These are phyloP conservation scores for Colletotrichum neosansevieriae DNA, from an alignment of 2,329 filamentous ascomycete genomes.

Conservation along the genomic window DNA sequence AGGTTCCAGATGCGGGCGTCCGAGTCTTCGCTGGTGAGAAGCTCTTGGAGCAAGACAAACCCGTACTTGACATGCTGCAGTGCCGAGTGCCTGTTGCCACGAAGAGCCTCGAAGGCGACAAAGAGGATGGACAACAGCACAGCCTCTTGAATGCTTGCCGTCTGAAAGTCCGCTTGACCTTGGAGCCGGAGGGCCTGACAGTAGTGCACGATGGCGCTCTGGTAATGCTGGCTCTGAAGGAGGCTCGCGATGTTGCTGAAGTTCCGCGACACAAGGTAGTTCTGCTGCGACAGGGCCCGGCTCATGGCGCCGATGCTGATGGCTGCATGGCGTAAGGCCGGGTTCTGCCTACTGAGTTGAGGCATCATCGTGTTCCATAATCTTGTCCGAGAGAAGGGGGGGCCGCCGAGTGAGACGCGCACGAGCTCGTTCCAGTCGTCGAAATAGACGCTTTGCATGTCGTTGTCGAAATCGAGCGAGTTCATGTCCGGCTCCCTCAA, in stretches of 20 bases:
- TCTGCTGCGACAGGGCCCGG: conserved; percentile 44
- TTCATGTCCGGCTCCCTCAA: conserved; percentile 36
- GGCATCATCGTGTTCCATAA: conserved; percentile 54
- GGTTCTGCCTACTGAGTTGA: conserved; percentile 36
- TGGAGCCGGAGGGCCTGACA: conserved; percentile 56
- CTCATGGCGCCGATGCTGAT: conserved; percentile 56
- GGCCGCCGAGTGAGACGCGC: conserved; percentile 33
- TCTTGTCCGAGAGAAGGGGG: conserved; percentile 31
- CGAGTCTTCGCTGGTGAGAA: conserved; percentile 12
- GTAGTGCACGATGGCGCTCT: conserved; percentile 56
- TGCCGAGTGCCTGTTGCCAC: conserved; percentile 54
- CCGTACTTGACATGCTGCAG: conserved; percentile 56
- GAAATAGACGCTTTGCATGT: conserved; percentile 39
- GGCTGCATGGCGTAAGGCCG: conserved; percentile 52
- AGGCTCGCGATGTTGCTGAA: conserved; percentile 28
- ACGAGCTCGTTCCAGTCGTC: conserved; percentile 39
- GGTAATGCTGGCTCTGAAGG: conserved; percentile 45
- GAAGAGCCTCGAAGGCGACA: conserved; percentile 56
- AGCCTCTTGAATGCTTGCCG: conserved; percentile 53
- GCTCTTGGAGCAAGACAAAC: conserved; percentile 44
- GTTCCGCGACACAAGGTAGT: conserved; percentile 29
- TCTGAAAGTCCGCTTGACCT: conserved; percentile 51
- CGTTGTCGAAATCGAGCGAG: conserved; percentile 36
- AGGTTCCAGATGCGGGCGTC: conserved; percentile 34
- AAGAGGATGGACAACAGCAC: conserved; percentile 55